Percentiles rank a stretch among this genome's conserved stretches.
Evolutionary conservation across 2,329 filamentous ascomycete species (phyloP).

Genomic region (Fusarium paranaense): DNA sequence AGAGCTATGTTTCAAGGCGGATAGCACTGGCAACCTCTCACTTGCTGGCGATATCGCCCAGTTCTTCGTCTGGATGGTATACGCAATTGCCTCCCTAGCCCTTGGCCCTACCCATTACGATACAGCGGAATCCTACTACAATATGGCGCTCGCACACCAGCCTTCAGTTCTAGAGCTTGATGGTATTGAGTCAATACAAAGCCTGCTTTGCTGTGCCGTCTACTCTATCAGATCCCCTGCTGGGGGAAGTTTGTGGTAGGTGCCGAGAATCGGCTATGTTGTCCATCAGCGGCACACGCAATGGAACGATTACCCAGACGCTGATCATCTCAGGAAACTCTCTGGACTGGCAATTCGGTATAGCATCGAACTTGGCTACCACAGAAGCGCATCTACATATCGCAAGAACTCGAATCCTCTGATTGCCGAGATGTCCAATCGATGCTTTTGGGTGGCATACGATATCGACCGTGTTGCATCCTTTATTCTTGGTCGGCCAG

Average conservation of each 20-base stretch:
- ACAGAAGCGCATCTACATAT: slow-evolving; percentile 27
- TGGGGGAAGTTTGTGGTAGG: slow-evolving; percentile 31
- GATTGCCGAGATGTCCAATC: slow-evolving; percentile 30
- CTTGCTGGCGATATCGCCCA: slow-evolving; percentile 24
- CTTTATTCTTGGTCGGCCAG: slow-evolving; percentile 27
- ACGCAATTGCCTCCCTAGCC: slow-evolving; percentile 28
- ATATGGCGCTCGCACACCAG: slow-evolving; percentile 29
- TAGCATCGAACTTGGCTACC: slow-evolving; percentile 28
- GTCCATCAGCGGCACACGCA: neutral
- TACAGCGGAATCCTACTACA: slow-evolving; percentile 33
- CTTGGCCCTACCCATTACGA: slow-evolving; percentile 28
- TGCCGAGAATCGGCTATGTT: neutral
- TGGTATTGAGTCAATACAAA: slow-evolving; percentile 30
- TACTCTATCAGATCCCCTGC: slow-evolving; percentile 29
- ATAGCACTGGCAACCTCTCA: slow-evolving; percentile 21
- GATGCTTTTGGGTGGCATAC: slow-evolving; percentile 33
- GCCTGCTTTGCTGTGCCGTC: slow-evolving; percentile 20
- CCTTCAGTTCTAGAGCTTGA: slow-evolving; percentile 22
- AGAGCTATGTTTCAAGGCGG: slow-evolving; percentile 27
- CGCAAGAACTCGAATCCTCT: slow-evolving; percentile 32
- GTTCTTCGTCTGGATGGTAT: slow-evolving; percentile 35
- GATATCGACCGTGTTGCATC: slow-evolving; percentile 32
- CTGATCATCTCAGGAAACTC: slow-evolving; percentile 11
- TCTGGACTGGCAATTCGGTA: slow-evolving; percentile 29
- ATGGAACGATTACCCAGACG: neutral